Evolutionary conservation across 2,329 filamentous ascomycete species (phyloP).

Genomic region (Penicillium sp.): DNA sequence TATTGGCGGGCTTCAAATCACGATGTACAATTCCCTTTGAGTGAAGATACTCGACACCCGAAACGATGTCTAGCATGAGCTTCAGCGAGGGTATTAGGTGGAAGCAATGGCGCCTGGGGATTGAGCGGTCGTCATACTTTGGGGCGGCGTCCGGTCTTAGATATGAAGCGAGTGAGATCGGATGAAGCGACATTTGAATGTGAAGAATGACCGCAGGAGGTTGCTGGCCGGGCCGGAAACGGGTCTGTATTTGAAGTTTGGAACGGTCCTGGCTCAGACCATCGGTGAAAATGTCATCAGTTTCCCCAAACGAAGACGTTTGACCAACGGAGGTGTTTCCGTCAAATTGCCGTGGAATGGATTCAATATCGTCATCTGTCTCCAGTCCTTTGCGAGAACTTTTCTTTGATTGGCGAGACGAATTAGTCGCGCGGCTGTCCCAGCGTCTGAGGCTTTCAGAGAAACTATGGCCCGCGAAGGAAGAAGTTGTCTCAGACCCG

Average conservation of each 20-base stretch:
- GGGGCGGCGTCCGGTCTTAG: constrained; percentile 42
- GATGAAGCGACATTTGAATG: constrained; percentile 66
- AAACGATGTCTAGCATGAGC: constrained; percentile 57
- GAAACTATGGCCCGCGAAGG: constrained; percentile 20
- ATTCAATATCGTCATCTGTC: constrained; percentile 50
- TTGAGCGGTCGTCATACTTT: constrained; percentile 17
- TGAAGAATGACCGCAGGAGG: constrained; percentile 52
- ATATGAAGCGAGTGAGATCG: constrained; percentile 59
- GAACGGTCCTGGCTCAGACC: constrained; percentile 37
- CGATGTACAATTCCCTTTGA: constrained; percentile 59
- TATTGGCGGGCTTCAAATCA: constrained; percentile 65
- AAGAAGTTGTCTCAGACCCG: constrained; percentile 21
- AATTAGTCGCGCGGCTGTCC: constrained; percentile 39
- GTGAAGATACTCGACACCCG: constrained; percentile 64
- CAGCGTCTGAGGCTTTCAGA: constrained; percentile 21
- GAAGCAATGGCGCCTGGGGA: constrained; percentile 55
- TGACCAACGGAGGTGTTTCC: constrained; percentile 28
- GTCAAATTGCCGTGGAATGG: constrained; percentile 44
- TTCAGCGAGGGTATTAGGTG: constrained; percentile 56
- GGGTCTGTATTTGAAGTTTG: constrained; percentile 31
- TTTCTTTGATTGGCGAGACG: constrained; percentile 43
- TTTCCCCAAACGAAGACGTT: constrained; percentile 36
- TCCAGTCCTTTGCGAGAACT: constrained; percentile 37
- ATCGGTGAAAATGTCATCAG: constrained; percentile 43
- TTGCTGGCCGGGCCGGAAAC: constrained; percentile 24